Evolutionary conservation across 345 rosid genomes (phyloP).

Genomic region (Sonneratia alba): DNA sequence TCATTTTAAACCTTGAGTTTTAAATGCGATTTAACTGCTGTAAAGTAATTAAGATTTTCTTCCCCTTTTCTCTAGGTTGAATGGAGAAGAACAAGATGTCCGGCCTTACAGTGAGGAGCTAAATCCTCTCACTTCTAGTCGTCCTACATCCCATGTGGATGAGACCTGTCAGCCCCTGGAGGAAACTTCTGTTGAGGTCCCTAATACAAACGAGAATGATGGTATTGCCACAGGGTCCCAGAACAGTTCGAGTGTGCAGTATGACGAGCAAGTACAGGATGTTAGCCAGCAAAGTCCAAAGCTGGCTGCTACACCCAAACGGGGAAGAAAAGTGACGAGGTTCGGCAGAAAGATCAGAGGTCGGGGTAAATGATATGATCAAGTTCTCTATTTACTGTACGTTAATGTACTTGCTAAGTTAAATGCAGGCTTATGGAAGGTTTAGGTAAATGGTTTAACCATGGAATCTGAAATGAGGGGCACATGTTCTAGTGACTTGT

Average conservation of each 20-base stretch:
- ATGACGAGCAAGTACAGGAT: slow-evolving; percentile 33
- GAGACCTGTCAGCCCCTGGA: slow-evolving; percentile 21
- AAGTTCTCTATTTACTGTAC: not conserved
- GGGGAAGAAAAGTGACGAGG: slow-evolving; percentile 34
- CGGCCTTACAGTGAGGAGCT: slow-evolving; percentile 22
- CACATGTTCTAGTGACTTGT: not conserved
- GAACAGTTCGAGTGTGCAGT: slow-evolving; percentile 37
- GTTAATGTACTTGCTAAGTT: not conserved
- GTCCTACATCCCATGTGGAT: not conserved
- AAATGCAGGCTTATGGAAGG: not conserved
- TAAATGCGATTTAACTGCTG: not conserved
- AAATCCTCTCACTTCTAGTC: slow-evolving; percentile 11
- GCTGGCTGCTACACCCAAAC: slow-evolving; percentile 15
- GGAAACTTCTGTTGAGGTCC: slow-evolving; percentile 41
- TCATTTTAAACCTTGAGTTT: not conserved
- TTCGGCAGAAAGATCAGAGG: slow-evolving; percentile 38
- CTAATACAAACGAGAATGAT: slow-evolving; percentile 24
- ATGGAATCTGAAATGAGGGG: not conserved
- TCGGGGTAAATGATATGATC: slow-evolving; percentile 21
- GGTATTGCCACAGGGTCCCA: slow-evolving; percentile 32
- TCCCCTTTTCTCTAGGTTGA: slow-evolving; percentile 15
- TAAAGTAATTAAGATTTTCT: slow-evolving; percentile 1
- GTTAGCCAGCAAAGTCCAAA: slow-evolving; percentile 20
- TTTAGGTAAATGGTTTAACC: not conserved
- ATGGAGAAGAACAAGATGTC: slow-evolving; percentile 24